Conservation (phyloP, 2,329 filamentous ascomycete genomes). For the Diplodia sapinea region DNA sequence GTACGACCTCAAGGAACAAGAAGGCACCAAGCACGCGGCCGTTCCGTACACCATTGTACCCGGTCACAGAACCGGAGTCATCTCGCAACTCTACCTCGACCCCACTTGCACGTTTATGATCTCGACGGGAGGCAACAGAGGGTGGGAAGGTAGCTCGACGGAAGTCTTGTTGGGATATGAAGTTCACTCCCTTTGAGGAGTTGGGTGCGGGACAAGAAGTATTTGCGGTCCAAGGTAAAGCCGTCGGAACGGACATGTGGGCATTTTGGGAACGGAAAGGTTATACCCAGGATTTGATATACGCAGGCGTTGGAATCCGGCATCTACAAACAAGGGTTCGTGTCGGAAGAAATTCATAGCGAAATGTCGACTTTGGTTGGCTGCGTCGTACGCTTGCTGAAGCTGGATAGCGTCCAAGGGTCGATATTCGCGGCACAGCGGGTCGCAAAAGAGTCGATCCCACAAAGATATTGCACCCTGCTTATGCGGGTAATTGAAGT, state of each 20-base stretch:
- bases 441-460: too few relatives aligned
- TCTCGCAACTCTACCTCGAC: slow-evolving; percentile 85
- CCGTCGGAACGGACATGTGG: slow-evolving; percentile 11
- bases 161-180: slow-evolving; percentile 96
- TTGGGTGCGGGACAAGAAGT: neutral
- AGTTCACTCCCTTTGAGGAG: slow-evolving; percentile 57
- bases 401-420: neutral
- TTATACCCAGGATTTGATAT: slow-evolving; percentile 28
- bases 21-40: slow-evolving; percentile 71
- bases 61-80: slow-evolving; percentile 85
- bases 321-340: slow-evolving; percentile 3
- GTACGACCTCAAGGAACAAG: slow-evolving; percentile 79
- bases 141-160: slow-evolving; percentile 90
- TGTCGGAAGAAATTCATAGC: neutral
- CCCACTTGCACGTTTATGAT: slow-evolving; percentile 90
- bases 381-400: neutral
- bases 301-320: slow-evolving; percentile 21
- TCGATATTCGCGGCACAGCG: too few relatives aligned
- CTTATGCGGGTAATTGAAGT: too few relatives aligned
- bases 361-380: too few relatives aligned
- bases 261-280: slow-evolving; percentile 21
- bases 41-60: slow-evolving; percentile 97
- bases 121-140: slow-evolving; percentile 86
- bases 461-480: too few relatives aligned
- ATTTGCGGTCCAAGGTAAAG: neutral